These are phyloP conservation scores for Rubroboletus satanas DNA, from an alignment of 768 basidiomycete genomes.

Conservation along the genomic window DNA sequence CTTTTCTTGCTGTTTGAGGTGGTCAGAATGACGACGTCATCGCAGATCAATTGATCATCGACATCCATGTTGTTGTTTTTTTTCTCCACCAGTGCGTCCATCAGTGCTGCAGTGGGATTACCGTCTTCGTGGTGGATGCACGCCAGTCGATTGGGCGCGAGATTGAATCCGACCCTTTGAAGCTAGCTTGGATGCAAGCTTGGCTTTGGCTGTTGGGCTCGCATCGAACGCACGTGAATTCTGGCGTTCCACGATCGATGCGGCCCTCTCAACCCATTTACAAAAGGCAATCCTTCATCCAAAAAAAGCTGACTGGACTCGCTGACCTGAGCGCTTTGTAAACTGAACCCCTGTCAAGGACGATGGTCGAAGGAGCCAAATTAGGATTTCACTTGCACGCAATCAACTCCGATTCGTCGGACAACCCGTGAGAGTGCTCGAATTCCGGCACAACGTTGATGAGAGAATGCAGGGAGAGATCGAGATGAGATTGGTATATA, in stretches of 20 bases:
- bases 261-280: too few relatives aligned
- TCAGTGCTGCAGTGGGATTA: not conserved
- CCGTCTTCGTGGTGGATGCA: too few relatives aligned
- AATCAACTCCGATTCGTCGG: not conserved
- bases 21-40: not conserved
- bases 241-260: too few relatives aligned
- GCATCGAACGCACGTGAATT: too few relatives aligned
- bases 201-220: too few relatives aligned
- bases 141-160: too few relatives aligned
- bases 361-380: not conserved
- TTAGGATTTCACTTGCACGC: not conserved
- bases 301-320: not conserved
- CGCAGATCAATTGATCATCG: not conserved
- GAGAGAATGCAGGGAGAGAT: not conserved
- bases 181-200: too few relatives aligned
- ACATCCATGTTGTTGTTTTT: not conserved
- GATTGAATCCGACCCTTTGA: too few relatives aligned
- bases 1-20: too few relatives aligned
- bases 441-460: not conserved
- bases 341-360: not conserved
- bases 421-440: not conserved
- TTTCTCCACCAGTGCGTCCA: not conserved
- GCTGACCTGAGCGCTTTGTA: constrained; percentile 1
- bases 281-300: too few relatives aligned
- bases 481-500: too few relatives aligned